phyloP scores from a whole-genome alignment of 768 basidiomycete genomes.

The Lactifluus hygrophoroides region DNA sequence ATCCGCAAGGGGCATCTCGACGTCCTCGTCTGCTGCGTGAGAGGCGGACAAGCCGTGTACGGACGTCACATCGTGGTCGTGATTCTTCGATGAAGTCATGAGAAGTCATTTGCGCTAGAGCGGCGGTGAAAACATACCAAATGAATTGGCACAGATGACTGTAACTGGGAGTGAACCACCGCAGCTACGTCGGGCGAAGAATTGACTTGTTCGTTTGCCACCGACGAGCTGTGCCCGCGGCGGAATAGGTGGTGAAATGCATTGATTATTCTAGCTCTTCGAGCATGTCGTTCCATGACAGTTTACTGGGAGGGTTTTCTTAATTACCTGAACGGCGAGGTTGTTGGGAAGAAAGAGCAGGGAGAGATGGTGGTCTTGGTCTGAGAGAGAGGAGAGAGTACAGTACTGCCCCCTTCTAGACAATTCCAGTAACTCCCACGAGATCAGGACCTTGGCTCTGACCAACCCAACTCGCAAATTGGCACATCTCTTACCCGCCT shows the following conservation, averaged over 20 bases:
- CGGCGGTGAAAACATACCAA: background rate
- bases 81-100: conserved; percentile 1
- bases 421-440: background rate
- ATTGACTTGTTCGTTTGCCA: background rate
- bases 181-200: background rate
- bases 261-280: background rate
- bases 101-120: conserved; percentile 1
- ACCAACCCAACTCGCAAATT: too few species aligned
- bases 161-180: background rate
- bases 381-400: background rate
- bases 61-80: background rate
- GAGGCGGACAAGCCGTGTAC: background rate
- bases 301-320: background rate
- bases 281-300: conserved; percentile 7
- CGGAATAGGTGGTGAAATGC: conserved; percentile 7
- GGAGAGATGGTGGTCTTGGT: background rate
- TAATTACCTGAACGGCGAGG: too few species aligned
- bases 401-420: background rate
- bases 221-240: conserved; percentile 1
- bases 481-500: too few species aligned
- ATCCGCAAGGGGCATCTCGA: conserved; percentile 2
- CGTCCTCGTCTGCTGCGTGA: background rate
- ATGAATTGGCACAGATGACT: background rate
- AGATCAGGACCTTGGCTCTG: too few species aligned
- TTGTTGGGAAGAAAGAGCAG: background rate